Percentiles rank a stretch among this genome's conserved stretches.
phyloP scores from a whole-genome alignment of 2,329 filamentous ascomycete species.

The Pyricularia sp. region DNA sequence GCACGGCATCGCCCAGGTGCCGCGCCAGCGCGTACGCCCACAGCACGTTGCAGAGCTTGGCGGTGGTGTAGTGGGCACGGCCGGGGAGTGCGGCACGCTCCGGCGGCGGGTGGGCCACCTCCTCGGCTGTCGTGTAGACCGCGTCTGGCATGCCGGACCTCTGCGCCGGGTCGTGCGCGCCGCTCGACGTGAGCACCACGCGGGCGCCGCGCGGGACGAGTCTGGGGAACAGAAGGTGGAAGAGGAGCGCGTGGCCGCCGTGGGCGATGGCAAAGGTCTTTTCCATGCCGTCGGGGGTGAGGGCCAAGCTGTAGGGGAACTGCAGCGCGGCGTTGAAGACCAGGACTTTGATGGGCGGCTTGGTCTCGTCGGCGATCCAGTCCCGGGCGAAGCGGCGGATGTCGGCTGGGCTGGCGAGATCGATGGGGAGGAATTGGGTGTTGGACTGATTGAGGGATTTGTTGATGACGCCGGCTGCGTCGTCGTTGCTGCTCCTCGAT shows the following conservation, averaged over 20 bases:
- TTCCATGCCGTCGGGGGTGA: no score
- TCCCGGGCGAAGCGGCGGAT: not conserved
- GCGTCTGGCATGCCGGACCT: conserved; percentile 27
- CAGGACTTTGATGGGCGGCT: not conserved
- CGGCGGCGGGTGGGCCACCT: no score
- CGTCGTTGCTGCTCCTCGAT: no score
- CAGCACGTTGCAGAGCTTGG: conserved; percentile 15
- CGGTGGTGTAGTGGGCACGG: conserved; percentile 7
- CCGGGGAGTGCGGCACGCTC: conserved; percentile 15
- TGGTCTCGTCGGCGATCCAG: not conserved
- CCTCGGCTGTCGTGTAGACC: no score
- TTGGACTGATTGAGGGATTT: no score
- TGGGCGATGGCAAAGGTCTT: no score
- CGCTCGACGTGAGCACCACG: conserved; percentile 33
- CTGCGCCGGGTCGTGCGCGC: conserved; percentile 36
- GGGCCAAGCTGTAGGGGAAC: conserved; percentile 12
- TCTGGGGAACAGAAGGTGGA: conserved; percentile 32
- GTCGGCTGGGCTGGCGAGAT: not conserved
- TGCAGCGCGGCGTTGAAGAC: conserved; percentile 5
- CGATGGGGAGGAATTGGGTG: no score
- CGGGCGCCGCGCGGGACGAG: conserved; percentile 26
- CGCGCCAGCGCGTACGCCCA: conserved; percentile 35
- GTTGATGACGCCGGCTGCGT: no score
- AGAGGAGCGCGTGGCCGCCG: no score
- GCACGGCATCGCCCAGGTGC: conserved; percentile 6